Conservation (phyloP, 1,284 basidiomycete species). For the Apiotrichum gracile region DNA sequence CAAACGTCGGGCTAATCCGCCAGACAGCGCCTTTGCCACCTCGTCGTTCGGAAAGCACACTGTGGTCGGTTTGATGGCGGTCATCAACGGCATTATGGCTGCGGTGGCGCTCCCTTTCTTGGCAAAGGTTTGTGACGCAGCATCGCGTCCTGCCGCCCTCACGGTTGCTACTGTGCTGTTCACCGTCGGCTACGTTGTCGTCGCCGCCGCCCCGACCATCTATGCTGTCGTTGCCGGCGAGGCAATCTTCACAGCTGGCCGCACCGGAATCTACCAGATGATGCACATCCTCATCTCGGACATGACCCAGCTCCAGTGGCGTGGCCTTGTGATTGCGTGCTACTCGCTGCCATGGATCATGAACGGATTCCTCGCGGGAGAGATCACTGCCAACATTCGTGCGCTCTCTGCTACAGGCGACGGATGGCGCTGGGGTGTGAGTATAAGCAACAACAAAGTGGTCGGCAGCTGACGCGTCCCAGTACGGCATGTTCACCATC, state of each 20-base stretch:
- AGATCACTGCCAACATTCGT: slow-evolving; percentile 55
- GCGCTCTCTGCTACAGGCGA: slow-evolving; percentile 33
- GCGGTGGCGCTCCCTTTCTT: slow-evolving; percentile 41
- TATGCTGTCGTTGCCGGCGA: slow-evolving; percentile 29
- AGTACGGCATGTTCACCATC: slow-evolving; percentile 45
- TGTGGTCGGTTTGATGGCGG: slow-evolving; percentile 35
- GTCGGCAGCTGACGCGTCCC: slow-evolving; percentile 17
- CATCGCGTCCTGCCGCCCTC: background rate
- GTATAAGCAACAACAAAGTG: background rate
- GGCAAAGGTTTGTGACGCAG: slow-evolving; percentile 30
- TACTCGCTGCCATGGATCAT: slow-evolving; percentile 60
- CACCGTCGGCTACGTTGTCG: slow-evolving; percentile 33
- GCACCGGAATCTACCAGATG: slow-evolving; percentile 28
- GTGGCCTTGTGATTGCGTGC: slow-evolving; percentile 62
- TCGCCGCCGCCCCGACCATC: slow-evolving; percentile 28
- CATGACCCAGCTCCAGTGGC: slow-evolving; percentile 66
- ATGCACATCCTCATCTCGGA: slow-evolving; percentile 51
- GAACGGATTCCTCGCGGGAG: slow-evolving; percentile 27
- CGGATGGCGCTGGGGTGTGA: slow-evolving; percentile 64
- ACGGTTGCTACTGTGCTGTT: slow-evolving; percentile 26
- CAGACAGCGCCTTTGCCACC: slow-evolving; percentile 35
- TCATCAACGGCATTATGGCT: slow-evolving; percentile 37
- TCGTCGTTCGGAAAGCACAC: slow-evolving; percentile 41
- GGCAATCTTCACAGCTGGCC: slow-evolving; percentile 35
- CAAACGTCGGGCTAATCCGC: background rate